Conservation (phyloP, 2,329 filamentous ascomycete genomes). For the Sporothrix globosa region DNA sequence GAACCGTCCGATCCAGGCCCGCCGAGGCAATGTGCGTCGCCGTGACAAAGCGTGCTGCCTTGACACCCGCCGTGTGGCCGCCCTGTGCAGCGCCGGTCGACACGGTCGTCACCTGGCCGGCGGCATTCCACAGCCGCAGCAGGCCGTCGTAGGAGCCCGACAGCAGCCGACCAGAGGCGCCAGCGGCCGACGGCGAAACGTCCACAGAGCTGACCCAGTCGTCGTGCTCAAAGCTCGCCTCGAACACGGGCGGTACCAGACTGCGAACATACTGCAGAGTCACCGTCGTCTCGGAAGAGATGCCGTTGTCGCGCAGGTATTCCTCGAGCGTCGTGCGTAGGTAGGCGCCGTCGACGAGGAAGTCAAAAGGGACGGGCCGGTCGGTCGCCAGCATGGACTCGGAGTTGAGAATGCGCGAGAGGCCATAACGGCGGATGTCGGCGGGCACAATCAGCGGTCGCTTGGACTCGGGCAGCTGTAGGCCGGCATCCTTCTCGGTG, state of each 20-base stretch:
- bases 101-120: constrained; percentile 80
- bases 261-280: constrained; percentile 92
- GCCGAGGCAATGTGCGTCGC: constrained; percentile 78
- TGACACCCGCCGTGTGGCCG: constrained; percentile 76
- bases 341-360: constrained; percentile 92
- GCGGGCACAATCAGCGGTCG: constrained; percentile 64
- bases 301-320: constrained; percentile 81
- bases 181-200: constrained; percentile 70
- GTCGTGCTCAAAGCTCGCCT: constrained; percentile 93
- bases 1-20: constrained; percentile 80
- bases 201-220: constrained; percentile 94
- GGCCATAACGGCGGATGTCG: constrained; percentile 71
- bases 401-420: constrained; percentile 71
- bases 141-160: constrained; percentile 93
- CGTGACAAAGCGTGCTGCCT: constrained; percentile 81
- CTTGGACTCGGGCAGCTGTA: constrained; percentile 65
- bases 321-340: constrained; percentile 87
- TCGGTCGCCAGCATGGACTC: constrained; percentile 71
- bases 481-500: constrained; percentile 55
- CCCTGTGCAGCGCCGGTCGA: constrained; percentile 68
- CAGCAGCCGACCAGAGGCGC: constrained; percentile 68
- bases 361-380: constrained; percentile 80
- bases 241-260: constrained; percentile 82
- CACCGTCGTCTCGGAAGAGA: constrained; percentile 85
- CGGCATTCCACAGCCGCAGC: constrained; percentile 85